These are phyloP conservation scores for Lactarius hengduanensis DNA, from an alignment of 768 basidiomycete genomes.

Conservation along the genomic window DNA sequence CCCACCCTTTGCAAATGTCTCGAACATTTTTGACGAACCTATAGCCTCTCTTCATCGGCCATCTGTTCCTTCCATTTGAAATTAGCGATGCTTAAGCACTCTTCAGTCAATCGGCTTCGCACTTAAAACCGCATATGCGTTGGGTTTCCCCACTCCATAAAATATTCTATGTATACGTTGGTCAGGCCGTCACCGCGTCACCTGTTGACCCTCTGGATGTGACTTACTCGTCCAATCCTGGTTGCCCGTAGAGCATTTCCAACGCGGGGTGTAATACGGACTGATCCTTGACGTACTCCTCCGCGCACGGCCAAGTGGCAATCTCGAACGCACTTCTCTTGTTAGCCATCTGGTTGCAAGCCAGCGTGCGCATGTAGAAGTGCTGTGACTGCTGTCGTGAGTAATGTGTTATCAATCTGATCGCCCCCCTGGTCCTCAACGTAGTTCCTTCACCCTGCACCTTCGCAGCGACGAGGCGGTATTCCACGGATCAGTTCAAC, in stretches of 20 bases:
- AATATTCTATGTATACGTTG: constrained; percentile 3
- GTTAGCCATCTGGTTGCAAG: background rate
- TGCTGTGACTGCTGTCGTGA: too few species aligned
- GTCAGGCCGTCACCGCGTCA: background rate
- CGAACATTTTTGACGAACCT: constrained; percentile 13
- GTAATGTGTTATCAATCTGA: too few species aligned
- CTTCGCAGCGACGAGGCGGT: too few species aligned
- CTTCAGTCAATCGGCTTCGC: background rate
- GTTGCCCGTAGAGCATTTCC: background rate
- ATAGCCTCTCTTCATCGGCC: constrained; percentile 1
- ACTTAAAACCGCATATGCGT: constrained; percentile 10
- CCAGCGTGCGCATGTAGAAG: background rate
- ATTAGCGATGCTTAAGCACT: background rate
- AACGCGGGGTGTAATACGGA: constrained; percentile 7
- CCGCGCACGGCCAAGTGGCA: constrained; percentile 16
- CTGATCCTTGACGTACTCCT: constrained; percentile 12
- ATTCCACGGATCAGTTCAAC: too few species aligned
- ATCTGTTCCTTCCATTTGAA: constrained; percentile 1
- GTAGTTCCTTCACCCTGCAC: too few species aligned
- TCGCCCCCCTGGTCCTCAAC: too few species aligned
- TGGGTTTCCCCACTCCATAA: constrained; percentile 11
- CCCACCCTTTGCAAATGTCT: constrained; percentile 9
- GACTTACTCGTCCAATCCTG: constrained; percentile 14
- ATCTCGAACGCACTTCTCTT: constrained; percentile 16
- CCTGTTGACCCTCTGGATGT: background rate